phyloP scores from a whole-genome alignment of 176 grass and related monocot species.

The Zoysia japonica region DNA sequence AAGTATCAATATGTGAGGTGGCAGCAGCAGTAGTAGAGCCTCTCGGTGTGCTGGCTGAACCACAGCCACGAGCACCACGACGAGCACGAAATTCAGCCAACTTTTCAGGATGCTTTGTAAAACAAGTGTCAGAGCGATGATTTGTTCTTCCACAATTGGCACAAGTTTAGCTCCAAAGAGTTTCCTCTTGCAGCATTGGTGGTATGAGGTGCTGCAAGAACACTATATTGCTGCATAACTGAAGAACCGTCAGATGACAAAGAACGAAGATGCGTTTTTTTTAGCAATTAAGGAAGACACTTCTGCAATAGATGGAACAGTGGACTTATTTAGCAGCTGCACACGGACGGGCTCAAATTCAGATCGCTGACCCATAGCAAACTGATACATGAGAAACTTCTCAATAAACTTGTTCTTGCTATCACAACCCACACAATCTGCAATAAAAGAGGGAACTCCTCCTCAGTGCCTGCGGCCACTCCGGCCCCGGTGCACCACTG shows the following conservation, averaged over 20 bases:
- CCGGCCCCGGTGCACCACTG: too few relatives aligned
- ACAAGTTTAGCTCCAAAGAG: background rate
- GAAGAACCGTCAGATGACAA: background rate
- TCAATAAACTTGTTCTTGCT: background rate
- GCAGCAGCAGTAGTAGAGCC: background rate
- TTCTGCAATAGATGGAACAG: background rate
- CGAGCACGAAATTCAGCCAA: background rate
- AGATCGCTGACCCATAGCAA: background rate
- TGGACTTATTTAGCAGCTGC: background rate
- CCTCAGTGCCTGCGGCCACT: too few relatives aligned
- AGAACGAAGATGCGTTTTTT: background rate
- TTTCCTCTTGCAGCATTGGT: background rate
- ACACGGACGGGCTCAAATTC: background rate
- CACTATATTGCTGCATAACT: background rate
- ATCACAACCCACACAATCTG: too few relatives aligned
- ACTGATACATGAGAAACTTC: background rate
- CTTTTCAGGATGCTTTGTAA: background rate
- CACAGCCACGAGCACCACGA: background rate
- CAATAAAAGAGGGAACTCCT: too few relatives aligned
- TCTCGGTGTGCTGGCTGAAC: background rate
- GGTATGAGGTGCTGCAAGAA: background rate
- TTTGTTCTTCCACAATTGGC: background rate
- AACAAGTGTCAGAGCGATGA: background rate
- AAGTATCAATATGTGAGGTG: background rate
- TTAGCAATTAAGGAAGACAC: background rate